Base-by-base conservation (phyloP, 116 monocot species). In the Iris pallida region DNA sequence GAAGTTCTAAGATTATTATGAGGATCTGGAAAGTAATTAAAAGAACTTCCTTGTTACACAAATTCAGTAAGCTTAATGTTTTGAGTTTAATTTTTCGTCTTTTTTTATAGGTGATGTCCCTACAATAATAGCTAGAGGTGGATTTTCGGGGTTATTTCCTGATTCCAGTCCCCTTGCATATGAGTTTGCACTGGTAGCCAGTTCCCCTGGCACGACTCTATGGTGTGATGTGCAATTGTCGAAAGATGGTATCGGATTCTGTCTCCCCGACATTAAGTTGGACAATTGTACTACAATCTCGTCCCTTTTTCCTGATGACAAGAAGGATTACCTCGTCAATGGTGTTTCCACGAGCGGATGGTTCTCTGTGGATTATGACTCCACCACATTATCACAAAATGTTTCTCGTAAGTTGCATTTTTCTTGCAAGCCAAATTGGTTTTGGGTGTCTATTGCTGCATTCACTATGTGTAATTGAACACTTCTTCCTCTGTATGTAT, bases 191-290 rank as follows among this genome's bases (percentile, higher is more conserved):
- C 9, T 47, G 12, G 0, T 58, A 44, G 57, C 63, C 44, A 55
- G 76, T 52, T 71, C 76, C 20, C 63, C 76, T 7, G 63, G 67
- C 53, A 81, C 81, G 9, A 76, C 68, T 42, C 59, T 62, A 43
- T 76, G 71, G 76, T 81, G 81, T 45, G 76, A 80, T 71, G 80
- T 80, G 60, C 80, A 53, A 53, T 61, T 80, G 17, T 75, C 75
- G 15, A 80, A 75, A 49, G 76, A 81, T 76, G 81, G 72, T n/a
- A 13, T 72, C 45, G 81, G 81, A 0, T 48, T 75, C 16, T 81
- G 81, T 56, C 76, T 81, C 41, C 72, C 81, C 1, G 52, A 71
- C 46, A 11, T 76, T 16, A 63, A 48, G 45, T 42, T 81, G 5
- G 63, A 76, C 42, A 81, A 68, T 61, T 72, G 76, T 12, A 81